These are phyloP conservation scores for Coniochaeta sp. DNA, from an alignment of 2,329 filamentous ascomycete genomes.

Conservation along the genomic window DNA sequence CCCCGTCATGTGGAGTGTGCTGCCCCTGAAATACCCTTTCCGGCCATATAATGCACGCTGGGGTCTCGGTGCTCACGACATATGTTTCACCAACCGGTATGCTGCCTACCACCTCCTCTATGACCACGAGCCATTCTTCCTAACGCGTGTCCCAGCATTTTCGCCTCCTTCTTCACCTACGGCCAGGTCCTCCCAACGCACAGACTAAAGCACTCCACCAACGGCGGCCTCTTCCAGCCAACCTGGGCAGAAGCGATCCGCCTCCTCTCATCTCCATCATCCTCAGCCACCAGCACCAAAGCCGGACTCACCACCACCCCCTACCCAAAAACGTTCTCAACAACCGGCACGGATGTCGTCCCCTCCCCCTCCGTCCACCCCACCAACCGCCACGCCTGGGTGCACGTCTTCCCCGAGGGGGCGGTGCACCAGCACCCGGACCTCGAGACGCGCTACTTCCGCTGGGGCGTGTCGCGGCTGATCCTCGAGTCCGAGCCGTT, in stretches of 20 bases:
- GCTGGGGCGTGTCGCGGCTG: conserved; percentile 89
- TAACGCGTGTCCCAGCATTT: conserved; percentile 36
- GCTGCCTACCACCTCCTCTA: conserved; percentile 12
- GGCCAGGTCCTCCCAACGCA: conserved; percentile 91
- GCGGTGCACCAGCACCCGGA: conserved; percentile 82
- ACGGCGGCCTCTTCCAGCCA: conserved; percentile 84
- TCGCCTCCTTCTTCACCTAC: conserved; percentile 74
- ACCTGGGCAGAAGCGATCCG: conserved; percentile 81
- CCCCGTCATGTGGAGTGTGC: conserved; percentile 84
- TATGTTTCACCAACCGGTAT: conserved; percentile 85
- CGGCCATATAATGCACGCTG: conserved; percentile 74
- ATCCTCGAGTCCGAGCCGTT: conserved; percentile 85
- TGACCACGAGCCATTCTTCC: neutral
- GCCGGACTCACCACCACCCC: conserved; percentile 19
- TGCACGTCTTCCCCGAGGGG: conserved; percentile 95
- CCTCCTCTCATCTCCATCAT: conserved; percentile 59
- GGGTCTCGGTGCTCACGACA: conserved; percentile 88
- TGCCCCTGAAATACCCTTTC: conserved; percentile 69
- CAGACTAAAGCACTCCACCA: conserved; percentile 66
- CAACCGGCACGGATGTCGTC: conserved; percentile 59
- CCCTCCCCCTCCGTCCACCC: conserved; percentile 65
- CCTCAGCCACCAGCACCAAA: conserved; percentile 27
- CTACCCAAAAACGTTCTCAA: conserved; percentile 32
- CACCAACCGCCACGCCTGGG: conserved; percentile 68
- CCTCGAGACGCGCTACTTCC: conserved; percentile 88